Base-by-base conservation (phyloP, 805 yeast species). In the Candida michaelii region DNA sequence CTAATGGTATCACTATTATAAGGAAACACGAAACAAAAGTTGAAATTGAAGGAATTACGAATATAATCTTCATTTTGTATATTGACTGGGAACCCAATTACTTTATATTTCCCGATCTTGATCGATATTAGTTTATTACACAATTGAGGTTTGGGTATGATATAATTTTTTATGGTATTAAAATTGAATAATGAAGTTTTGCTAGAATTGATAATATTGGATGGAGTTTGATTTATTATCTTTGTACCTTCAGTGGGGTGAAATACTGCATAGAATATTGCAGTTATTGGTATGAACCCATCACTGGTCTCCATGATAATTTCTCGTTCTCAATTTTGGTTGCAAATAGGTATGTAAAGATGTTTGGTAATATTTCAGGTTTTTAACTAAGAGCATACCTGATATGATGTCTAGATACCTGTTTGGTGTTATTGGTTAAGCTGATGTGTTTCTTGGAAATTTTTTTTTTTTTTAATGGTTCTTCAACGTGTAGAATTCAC, bases 241-340 rank as follows among this genome's bases (percentile, higher is more conserved):
- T 89, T 89, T 0, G 98, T 84, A 1, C 99, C 99, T 55, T 89
- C 96, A 0, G 93, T 86, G 0, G 97, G 97, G 55, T 93, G 97
- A 63, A 93, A 93, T 0, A 87, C 88, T 0, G 97, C 82, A 61
- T 88, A 93, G 60, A 93, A 90, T 34, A 89, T 71, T 1, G 97
- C 93, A 44, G 79, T 73, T 13, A 93, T 89, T n/a, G 95, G 96
- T 5, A 83, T 85, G 57, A 90, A 89, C 15, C 96, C 96, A 60
- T 69, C 75, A 30, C 42, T 39, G 7, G 46, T 43, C 33, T 49
- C 52, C 52, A 49, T 49, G 27, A 11, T 36, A 27, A 13, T 25
- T 23, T 32, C 35, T 18, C 35, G 16, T 32, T 32, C 35, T 32
- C 35, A 32, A 7, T 25, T 25, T 25, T 25, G 29, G 13, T 25